Evolutionary conservation across 179 eudicot genomes (phyloP).

Genomic region (Nepenthes alata): DNA sequence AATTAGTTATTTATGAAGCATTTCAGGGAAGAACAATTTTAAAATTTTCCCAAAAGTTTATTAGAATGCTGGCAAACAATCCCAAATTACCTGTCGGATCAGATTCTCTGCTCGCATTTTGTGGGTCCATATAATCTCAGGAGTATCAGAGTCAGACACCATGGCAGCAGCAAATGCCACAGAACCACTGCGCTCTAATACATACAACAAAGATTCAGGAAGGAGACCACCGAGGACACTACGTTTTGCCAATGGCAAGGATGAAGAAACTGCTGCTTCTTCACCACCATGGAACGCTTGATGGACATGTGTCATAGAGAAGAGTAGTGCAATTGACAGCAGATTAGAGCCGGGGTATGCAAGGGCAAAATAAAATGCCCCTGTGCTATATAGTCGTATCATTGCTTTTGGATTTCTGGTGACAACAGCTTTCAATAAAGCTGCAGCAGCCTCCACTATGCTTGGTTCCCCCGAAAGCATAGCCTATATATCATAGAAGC

Average conservation of each 20-base stretch:
- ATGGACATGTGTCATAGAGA: slow-evolving; percentile 79
- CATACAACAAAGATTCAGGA: slow-evolving; percentile 93
- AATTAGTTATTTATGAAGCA: no score
- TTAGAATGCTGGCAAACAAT: no score
- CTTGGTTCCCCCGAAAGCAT: slow-evolving; percentile 96
- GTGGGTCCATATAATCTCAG: slow-evolving; percentile 99
- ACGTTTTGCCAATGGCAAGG: slow-evolving; percentile 94
- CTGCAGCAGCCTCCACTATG: slow-evolving; percentile 90
- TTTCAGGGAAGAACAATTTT: no score
- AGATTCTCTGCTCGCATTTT: slow-evolving; percentile 99
- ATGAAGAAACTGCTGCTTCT: slow-evolving; percentile 97
- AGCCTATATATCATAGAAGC: slow-evolving; percentile 32
- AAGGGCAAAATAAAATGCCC: slow-evolving; percentile 93
- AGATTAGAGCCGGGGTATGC: slow-evolving; percentile 99
- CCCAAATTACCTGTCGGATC: slow-evolving; percentile 65
- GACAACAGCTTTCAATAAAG: slow-evolving; percentile 78
- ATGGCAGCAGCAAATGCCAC: slow-evolving; percentile 96
- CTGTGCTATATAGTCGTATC: slow-evolving; percentile 86
- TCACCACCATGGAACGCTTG: slow-evolving; percentile 99
- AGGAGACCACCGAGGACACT: slow-evolving; percentile 97
- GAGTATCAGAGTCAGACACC: slow-evolving; percentile 99
- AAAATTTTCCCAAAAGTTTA: no score
- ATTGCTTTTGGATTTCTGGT: slow-evolving; percentile 97
- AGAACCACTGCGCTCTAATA: slow-evolving; percentile 92
- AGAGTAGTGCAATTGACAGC: slow-evolving; percentile 80